Evolutionary conservation across 2,329 filamentous ascomycete species (phyloP).

Genomic region (Botrytis deweyae): DNA sequence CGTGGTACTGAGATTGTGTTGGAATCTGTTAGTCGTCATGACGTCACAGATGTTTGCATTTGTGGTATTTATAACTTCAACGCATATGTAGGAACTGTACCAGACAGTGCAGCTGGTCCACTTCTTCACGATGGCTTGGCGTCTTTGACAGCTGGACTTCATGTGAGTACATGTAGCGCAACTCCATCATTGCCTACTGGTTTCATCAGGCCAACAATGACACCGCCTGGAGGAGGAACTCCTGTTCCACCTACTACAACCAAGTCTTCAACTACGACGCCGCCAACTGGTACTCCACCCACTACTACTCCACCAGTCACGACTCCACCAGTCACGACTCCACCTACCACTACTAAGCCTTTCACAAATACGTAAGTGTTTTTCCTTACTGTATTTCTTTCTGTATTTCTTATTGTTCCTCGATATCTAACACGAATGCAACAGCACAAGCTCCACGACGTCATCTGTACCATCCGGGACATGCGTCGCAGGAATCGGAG

Average conservation of each 20-base stretch:
- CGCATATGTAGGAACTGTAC: constrained; percentile 32
- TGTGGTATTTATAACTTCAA: constrained; percentile 35
- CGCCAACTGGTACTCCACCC: background rate
- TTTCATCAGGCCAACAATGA: constrained; percentile 27
- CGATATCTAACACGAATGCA: background rate
- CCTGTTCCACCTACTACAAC: constrained; percentile 19
- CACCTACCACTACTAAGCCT: constrained; percentile 18
- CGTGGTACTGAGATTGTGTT: constrained; percentile 24
- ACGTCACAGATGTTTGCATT: constrained; percentile 28
- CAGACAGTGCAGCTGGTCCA: constrained; percentile 30
- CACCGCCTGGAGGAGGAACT: constrained; percentile 20
- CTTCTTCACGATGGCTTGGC: constrained; percentile 35
- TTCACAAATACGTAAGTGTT: constrained; percentile 11
- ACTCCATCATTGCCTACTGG: constrained; percentile 40
- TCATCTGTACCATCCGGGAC: constrained; percentile 14
- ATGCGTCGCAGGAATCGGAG: constrained; percentile 32
- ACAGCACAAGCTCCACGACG: constrained; percentile 2
- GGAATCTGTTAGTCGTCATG: constrained; percentile 26
- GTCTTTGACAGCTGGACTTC: constrained; percentile 38
- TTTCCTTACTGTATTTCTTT: too few relatives aligned
- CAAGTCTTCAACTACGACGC: background rate
- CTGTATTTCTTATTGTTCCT: too few relatives aligned
- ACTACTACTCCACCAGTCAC: background rate
- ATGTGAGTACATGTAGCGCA: constrained; percentile 38
- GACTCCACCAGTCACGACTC: background rate